These are phyloP conservation scores for Venturia carpophila DNA, from an alignment of 2,329 filamentous ascomycete genomes.

Conservation along the genomic window DNA sequence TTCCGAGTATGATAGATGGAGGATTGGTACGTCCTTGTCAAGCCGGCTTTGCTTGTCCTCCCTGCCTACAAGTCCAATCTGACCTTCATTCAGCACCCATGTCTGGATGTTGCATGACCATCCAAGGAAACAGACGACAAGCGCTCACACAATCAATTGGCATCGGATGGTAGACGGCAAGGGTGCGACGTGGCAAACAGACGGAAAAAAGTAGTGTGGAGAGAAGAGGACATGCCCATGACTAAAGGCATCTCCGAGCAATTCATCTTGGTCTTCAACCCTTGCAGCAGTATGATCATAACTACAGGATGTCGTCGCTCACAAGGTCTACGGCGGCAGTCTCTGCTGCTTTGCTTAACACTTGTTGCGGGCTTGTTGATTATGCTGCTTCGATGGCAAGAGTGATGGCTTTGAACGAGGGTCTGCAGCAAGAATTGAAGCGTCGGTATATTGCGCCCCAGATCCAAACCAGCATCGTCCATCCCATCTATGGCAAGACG, in stretches of 20 bases:
- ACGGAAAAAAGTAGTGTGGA: background rate
- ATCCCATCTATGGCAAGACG: too few relatives aligned
- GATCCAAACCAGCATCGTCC: too few relatives aligned
- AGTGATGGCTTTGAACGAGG: constrained; percentile 48
- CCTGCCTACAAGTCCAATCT: background rate
- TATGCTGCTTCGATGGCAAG: constrained; percentile 47
- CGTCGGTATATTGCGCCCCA: too few relatives aligned
- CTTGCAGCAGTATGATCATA: background rate
- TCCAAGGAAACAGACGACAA: background rate
- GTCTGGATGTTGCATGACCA: background rate
- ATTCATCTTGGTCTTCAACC: background rate
- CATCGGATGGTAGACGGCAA: background rate
- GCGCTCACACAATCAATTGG: background rate
- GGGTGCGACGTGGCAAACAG: background rate
- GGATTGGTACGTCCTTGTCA: background rate
- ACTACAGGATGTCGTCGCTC: background rate
- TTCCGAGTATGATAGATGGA: background rate
- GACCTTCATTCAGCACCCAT: background rate
- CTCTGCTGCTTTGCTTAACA: constrained; percentile 27
- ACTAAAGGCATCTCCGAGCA: background rate
- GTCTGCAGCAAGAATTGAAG: constrained; percentile 27
- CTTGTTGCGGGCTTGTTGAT: constrained; percentile 42
- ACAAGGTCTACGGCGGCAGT: constrained; percentile 16
- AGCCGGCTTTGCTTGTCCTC: background rate
- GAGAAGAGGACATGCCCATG: background rate